Percentiles rank a stretch among this genome's conserved stretches.
phyloP scores from a whole-genome alignment of 139 green algal species.

The Chlamydomonas schloesseri region DNA sequence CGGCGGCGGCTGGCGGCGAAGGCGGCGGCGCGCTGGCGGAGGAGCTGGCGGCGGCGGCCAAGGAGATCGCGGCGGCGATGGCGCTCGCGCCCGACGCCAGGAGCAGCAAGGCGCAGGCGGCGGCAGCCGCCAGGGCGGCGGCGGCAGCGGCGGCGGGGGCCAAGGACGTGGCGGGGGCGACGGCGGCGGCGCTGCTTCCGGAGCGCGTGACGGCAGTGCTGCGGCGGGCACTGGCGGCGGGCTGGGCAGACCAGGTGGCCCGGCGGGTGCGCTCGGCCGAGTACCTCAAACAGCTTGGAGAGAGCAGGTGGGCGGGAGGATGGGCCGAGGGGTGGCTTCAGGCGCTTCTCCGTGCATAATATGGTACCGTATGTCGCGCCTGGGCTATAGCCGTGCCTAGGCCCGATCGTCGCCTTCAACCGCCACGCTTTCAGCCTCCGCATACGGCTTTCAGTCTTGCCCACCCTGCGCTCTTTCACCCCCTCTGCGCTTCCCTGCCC shows the following conservation, averaged over 20 bases:
- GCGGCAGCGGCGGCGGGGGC: background rate
- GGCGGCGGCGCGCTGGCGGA: background rate
- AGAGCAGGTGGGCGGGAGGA: constrained; percentile 22
- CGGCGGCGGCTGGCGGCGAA: background rate
- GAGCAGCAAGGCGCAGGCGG: background rate
- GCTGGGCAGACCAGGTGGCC: constrained; percentile 91
- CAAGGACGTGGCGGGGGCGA: background rate
- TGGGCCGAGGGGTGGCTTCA: no score
- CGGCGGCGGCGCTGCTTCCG: background rate
- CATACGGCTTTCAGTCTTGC: no score
- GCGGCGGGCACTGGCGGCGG: constrained; percentile 77
- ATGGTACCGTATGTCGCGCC: no score
- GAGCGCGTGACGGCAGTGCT: constrained; percentile 66
- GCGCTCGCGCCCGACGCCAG: background rate
- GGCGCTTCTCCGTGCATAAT: no score
- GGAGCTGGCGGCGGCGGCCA: constrained; percentile 29
- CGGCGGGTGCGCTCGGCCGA: constrained; percentile 62
- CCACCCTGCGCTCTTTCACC: no score
- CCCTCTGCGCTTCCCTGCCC: no score
- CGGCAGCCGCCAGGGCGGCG: background rate
- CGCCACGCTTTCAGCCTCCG: no score
- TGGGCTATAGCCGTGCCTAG: no score
- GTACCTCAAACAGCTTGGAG: constrained; percentile 53
- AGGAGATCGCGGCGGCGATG: constrained; percentile 8
- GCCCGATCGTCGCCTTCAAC: no score